Conservation (phyloP, 805 yeast genomes). For the Ogataea corticis region DNA sequence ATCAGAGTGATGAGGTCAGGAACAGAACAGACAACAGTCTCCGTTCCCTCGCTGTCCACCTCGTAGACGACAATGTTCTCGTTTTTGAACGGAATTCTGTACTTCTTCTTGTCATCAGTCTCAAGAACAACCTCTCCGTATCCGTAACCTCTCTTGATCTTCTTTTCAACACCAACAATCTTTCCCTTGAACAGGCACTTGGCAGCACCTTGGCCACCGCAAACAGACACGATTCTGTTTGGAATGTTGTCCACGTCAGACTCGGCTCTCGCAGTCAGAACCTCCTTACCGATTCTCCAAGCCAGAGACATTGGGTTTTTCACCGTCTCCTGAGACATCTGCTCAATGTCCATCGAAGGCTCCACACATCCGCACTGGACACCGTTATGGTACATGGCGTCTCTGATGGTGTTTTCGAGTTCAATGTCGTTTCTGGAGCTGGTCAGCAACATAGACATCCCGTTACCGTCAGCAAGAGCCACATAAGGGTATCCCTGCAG, state of each 20-base stretch:
- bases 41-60: slow-evolving; percentile 21
- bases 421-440: slow-evolving; percentile 34
- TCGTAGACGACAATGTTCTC: slow-evolving; percentile 41
- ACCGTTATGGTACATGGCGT: slow-evolving; percentile 43
- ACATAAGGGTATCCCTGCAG: slow-evolving; percentile 46
- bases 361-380: slow-evolving; percentile 39
- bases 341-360: slow-evolving; percentile 35
- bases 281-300: slow-evolving; percentile 48
- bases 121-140: slow-evolving; percentile 41
- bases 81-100: slow-evolving; percentile 44
- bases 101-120: slow-evolving; percentile 14
- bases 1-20: slow-evolving; percentile 44
- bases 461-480: slow-evolving; percentile 44
- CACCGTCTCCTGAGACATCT: slow-evolving; percentile 34
- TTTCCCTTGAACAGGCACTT: slow-evolving; percentile 41
- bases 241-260: slow-evolving; percentile 38
- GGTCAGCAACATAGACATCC: slow-evolving; percentile 36
- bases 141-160: slow-evolving; percentile 41
- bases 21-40: slow-evolving; percentile 36
- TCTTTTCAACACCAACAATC: slow-evolving; percentile 42
- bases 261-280: slow-evolving; percentile 34
- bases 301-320: slow-evolving; percentile 38
- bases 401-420: slow-evolving; percentile 41
- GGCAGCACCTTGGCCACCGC: slow-evolving; percentile 36
- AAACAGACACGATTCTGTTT: slow-evolving; percentile 35